Conservation (phyloP, 495 filamentous ascomycete genomes). For the Chlorociboria aeruginascens region DNA sequence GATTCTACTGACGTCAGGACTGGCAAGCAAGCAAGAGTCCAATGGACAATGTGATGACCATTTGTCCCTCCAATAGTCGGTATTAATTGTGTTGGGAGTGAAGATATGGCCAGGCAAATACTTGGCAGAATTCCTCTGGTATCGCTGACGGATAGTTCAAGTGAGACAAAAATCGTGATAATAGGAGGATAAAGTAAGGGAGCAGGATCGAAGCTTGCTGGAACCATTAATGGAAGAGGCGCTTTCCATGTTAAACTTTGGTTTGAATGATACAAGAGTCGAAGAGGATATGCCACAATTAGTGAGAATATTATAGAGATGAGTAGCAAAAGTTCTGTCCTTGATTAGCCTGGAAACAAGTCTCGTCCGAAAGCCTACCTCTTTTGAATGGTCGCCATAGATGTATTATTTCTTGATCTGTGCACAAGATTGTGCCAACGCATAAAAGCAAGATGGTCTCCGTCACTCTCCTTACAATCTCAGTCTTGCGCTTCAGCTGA, state of each 20-base stretch:
- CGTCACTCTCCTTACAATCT: slow-evolving; percentile 29
- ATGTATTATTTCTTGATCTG: slow-evolving; percentile 24
- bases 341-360: too few species aligned
- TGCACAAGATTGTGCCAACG: slow-evolving; percentile 26
- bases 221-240: slow-evolving; percentile 35
- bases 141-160: slow-evolving; percentile 53
- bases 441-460: slow-evolving; percentile 32
- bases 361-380: slow-evolving; percentile 2
- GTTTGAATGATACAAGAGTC: slow-evolving; percentile 14
- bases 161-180: slow-evolving; percentile 64
- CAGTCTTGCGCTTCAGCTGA: slow-evolving; percentile 27
- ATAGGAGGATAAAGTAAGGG: slow-evolving; percentile 76
- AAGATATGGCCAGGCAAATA: slow-evolving; percentile 65
- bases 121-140: slow-evolving; percentile 56
- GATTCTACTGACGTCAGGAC: slow-evolving; percentile 25
- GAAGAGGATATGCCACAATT: slow-evolving; percentile 37
- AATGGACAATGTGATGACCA: slow-evolving; percentile 54
- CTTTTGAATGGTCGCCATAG: slow-evolving; percentile 11
- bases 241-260: slow-evolving; percentile 13
- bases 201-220: slow-evolving; percentile 75
- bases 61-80: slow-evolving; percentile 44
- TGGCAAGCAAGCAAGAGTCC: slow-evolving; percentile 56
- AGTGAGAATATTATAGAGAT: slow-evolving; percentile 25
- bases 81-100: slow-evolving; percentile 61
- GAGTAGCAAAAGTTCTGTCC: too few species aligned